phyloP scores from a whole-genome alignment of 2,329 filamentous ascomycete genomes.

The Venturia aucupariae region DNA sequence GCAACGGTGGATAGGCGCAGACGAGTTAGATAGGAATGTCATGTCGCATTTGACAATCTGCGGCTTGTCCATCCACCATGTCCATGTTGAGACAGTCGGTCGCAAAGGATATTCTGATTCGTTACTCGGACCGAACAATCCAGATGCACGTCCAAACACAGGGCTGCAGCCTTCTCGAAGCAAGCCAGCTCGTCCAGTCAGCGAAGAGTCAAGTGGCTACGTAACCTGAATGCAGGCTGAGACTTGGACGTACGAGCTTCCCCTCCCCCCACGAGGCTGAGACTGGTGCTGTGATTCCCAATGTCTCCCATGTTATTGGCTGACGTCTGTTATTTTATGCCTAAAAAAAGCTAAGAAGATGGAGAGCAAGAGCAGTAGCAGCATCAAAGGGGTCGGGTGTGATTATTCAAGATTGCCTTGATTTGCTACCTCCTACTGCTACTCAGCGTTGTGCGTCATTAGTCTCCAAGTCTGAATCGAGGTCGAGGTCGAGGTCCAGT shows the following conservation, averaged over 20 bases:
- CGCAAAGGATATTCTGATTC: neutral
- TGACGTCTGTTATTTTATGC: too few relatives aligned
- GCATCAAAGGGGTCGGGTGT: too few relatives aligned
- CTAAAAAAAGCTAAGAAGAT: too few relatives aligned
- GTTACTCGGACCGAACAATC: neutral
- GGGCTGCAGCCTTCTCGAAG: neutral
- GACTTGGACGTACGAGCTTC: neutral
- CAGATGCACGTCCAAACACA: neutral
- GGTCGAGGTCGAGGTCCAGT: too few relatives aligned
- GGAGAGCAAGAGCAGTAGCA: too few relatives aligned
- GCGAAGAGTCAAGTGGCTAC: neutral
- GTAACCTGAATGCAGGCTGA: conserved; percentile 3
- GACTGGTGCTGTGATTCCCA: neutral
- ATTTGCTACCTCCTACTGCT: neutral
- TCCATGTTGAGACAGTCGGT: neutral
- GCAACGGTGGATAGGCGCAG: neutral
- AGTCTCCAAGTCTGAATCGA: neutral
- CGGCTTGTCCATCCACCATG: neutral
- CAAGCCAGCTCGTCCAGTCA: neutral
- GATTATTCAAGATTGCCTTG: neutral
- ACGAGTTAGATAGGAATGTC: neutral
- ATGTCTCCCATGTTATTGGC: neutral
- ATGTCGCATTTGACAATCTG: neutral
- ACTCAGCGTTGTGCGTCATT: neutral
- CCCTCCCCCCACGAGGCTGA: conserved; percentile 5